These are phyloP conservation scores for Epichloe sibirici DNA, from an alignment of 2,329 filamentous ascomycete species.

Conservation along the genomic window DNA sequence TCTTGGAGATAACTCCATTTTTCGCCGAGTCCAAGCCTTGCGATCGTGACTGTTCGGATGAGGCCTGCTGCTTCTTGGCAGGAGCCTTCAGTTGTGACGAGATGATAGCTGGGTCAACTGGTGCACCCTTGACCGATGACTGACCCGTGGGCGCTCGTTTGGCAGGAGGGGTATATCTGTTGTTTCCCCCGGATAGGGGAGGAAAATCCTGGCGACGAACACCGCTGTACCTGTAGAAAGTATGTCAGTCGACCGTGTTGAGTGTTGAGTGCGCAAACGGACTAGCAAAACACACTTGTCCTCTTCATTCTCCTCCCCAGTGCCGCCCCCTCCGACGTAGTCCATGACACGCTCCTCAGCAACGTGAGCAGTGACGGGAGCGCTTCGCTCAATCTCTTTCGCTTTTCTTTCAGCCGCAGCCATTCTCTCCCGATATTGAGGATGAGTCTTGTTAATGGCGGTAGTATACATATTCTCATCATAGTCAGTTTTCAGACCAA, in stretches of 20 bases:
- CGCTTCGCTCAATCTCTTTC: constrained; percentile 74
- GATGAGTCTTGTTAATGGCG: constrained; percentile 70
- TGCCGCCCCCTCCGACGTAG: constrained; percentile 46
- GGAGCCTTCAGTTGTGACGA: constrained; percentile 59
- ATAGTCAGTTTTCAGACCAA: constrained; percentile 81
- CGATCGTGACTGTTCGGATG: constrained; percentile 13
- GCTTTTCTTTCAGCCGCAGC: constrained; percentile 74
- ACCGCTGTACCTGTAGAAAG: constrained; percentile 62
- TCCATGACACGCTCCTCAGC: constrained; percentile 78
- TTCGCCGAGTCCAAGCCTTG: constrained; percentile 16
- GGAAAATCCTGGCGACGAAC: constrained; percentile 68
- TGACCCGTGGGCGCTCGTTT: constrained; percentile 66
- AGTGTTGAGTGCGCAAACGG: not conserved
- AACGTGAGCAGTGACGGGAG: constrained; percentile 66
- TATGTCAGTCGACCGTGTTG: constrained; percentile 9
- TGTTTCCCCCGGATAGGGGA: constrained; percentile 42
- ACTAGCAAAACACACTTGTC: constrained; percentile 51
- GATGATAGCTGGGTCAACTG: constrained; percentile 81
- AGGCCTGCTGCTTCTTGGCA: constrained; percentile 23
- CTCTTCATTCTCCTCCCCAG: constrained; percentile 73
- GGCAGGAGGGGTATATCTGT: constrained; percentile 84
- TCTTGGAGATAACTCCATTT: constrained; percentile 18
- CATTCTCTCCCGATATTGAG: constrained; percentile 65
- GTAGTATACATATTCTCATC: constrained; percentile 95
- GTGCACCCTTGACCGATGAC: constrained; percentile 61